phyloP scores from a whole-genome alignment of 2,329 filamentous ascomycete species.

The Hypoxylon sp. region DNA sequence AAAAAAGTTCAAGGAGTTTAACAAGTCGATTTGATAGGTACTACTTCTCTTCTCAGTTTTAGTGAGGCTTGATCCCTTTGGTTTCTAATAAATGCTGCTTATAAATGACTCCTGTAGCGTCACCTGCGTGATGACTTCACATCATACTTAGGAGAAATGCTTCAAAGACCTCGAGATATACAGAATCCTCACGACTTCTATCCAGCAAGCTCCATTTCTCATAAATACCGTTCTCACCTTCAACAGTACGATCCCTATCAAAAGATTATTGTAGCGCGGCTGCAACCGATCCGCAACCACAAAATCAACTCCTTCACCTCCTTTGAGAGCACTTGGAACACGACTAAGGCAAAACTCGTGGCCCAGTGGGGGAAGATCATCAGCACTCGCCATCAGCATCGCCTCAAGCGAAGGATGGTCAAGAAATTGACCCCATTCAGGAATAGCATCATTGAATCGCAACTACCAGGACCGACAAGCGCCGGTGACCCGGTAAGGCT shows the following conservation, averaged over 20 bases:
- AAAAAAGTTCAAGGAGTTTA: constrained; percentile 12
- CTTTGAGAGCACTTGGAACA: constrained; percentile 43
- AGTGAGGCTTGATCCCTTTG: constrained; percentile 9
- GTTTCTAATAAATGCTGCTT: constrained; percentile 37
- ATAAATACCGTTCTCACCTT: constrained; percentile 11
- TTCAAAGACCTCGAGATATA: constrained; percentile 50
- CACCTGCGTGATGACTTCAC: constrained; percentile 49
- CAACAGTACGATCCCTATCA: constrained; percentile 28
- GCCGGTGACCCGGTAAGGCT: constrained; percentile 37
- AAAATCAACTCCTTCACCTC: constrained; percentile 39
- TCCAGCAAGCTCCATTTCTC: constrained; percentile 24
- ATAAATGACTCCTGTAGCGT: constrained; percentile 32
- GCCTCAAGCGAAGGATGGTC: constrained; percentile 51
- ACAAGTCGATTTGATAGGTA: constrained; percentile 23
- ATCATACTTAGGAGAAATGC: constrained; percentile 50
- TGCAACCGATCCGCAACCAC: constrained; percentile 30
- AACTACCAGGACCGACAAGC: constrained; percentile 34
- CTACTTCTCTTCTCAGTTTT: constrained; percentile 13
- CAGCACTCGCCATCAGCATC: constrained; percentile 42
- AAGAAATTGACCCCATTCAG: constrained; percentile 46
- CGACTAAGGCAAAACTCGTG: constrained; percentile 45
- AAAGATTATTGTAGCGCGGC: constrained; percentile 27
- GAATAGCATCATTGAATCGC: constrained; percentile 32
- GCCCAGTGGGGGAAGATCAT: constrained; percentile 47
- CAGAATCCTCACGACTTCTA: constrained; percentile 31